These are phyloP conservation scores for Torulaspora indica DNA, from an alignment of 805 yeast genomes.

Conservation along the genomic window DNA sequence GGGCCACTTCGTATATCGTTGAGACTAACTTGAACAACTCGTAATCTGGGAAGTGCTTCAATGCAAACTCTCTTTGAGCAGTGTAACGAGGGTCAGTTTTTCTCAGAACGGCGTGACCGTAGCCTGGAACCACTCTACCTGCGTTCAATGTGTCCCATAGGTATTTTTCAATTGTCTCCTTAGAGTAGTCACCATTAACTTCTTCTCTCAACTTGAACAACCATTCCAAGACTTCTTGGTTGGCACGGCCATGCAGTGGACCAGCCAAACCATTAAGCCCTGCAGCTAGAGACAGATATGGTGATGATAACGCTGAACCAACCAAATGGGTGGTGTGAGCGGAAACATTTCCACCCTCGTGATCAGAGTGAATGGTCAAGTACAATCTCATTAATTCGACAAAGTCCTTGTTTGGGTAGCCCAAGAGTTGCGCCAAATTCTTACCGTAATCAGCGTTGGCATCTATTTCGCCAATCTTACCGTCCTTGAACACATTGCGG, in stretches of 20 bases:
- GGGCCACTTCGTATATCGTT: conserved; percentile 76
- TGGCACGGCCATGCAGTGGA: conserved; percentile 83
- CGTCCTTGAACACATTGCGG: conserved; percentile 81
- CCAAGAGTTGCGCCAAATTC: conserved; percentile 55
- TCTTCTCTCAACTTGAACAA: conserved; percentile 58
- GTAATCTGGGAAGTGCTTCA: conserved; percentile 70
- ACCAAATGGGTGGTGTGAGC: conserved; percentile 85
- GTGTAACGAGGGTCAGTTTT: conserved; percentile 85
- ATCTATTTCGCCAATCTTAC: conserved; percentile 53
- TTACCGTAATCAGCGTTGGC: conserved; percentile 60
- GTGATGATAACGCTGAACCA: conserved; percentile 77
- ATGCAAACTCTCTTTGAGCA: conserved; percentile 81
- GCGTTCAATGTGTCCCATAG: conserved; percentile 74
- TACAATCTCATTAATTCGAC: conserved; percentile 76
- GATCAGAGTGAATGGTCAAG: conserved; percentile 79
- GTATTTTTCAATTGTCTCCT: conserved; percentile 66
- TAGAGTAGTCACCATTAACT: conserved; percentile 60
- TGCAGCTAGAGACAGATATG: conserved; percentile 73
- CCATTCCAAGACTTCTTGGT: conserved; percentile 85
- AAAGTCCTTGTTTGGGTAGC: conserved; percentile 61
- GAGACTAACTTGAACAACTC: conserved; percentile 75
- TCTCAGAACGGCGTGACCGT: conserved; percentile 84
- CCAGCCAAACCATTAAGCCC: conserved; percentile 85
- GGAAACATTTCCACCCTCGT: conserved; percentile 86
- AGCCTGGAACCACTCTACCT: conserved; percentile 85